These are phyloP conservation scores for Verticillium longisporum DNA, from an alignment of 2,329 filamentous ascomycete genomes.

Conservation along the genomic window DNA sequence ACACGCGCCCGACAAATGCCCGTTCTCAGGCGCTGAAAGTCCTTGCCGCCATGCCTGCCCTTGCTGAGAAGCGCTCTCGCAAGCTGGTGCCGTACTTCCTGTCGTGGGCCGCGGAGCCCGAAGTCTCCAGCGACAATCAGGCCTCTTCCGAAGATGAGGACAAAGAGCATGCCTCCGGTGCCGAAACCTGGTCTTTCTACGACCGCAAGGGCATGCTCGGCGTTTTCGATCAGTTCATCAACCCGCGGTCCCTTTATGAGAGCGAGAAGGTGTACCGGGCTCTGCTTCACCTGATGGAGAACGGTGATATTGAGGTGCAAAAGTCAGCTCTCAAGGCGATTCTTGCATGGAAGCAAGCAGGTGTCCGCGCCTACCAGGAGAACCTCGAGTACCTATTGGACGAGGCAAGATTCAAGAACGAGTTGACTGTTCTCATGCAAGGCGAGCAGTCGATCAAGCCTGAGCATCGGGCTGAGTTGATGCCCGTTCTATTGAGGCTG, in stretches of 20 bases:
- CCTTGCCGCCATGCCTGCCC: conserved; percentile 61
- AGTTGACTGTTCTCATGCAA: conserved; percentile 83
- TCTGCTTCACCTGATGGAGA: conserved; percentile 68
- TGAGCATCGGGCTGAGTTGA: conserved; percentile 64
- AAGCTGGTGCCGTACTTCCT: conserved; percentile 81
- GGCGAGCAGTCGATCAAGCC: conserved; percentile 65
- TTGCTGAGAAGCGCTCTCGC: conserved; percentile 83
- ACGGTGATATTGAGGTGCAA: conserved; percentile 87
- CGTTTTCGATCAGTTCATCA: conserved; percentile 78
- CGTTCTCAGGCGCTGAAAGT: conserved; percentile 76
- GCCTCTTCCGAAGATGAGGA: conserved; percentile 32
- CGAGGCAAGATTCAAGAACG: conserved; percentile 86
- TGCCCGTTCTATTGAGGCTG: conserved; percentile 80
- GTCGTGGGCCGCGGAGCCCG: conserved; percentile 61
- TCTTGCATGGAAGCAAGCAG: conserved; percentile 79
- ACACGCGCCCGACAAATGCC: conserved; percentile 47
- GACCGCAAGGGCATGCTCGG: conserved; percentile 80
- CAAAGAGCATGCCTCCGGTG: conserved; percentile 29
- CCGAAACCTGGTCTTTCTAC: conserved; percentile 58
- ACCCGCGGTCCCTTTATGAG: conserved; percentile 77
- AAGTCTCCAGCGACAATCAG: conserved; percentile 29
- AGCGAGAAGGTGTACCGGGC: conserved; percentile 69
- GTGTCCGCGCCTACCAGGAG: conserved; percentile 72
- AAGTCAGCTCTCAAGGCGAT: conserved; percentile 78
- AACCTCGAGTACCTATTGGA: conserved; percentile 82